Percentiles rank a stretch among this genome's conserved stretches.
phyloP scores from a whole-genome alignment of 345 rosid genomes.

The Sonneratia caseolaris region DNA sequence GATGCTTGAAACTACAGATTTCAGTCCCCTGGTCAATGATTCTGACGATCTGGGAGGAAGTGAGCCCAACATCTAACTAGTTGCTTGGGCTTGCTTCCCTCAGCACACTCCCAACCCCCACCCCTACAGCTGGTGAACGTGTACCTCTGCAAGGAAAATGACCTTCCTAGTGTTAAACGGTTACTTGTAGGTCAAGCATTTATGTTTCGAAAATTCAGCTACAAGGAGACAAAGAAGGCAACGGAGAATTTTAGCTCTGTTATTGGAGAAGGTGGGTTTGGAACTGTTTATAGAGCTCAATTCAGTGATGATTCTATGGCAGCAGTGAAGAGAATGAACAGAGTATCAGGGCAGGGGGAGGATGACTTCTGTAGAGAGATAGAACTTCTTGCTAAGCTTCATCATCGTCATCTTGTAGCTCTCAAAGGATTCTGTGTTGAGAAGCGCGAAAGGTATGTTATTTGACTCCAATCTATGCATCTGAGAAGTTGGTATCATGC shows the following conservation, averaged over 20 bases:
- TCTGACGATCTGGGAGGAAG: not conserved
- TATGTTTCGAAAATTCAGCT: constrained; percentile 66
- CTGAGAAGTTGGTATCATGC: not conserved
- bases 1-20: not conserved
- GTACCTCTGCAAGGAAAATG: not conserved
- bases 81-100: not conserved
- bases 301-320: constrained; percentile 54
- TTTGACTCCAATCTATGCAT: not conserved
- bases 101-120: no score
- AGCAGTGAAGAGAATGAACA: constrained; percentile 79
- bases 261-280: constrained; percentile 89
- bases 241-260: constrained; percentile 57
- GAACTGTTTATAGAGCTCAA: constrained; percentile 74
- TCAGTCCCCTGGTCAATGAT: not conserved
- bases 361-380: constrained; percentile 86
- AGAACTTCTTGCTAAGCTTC: constrained; percentile 89
- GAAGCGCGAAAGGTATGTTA: constrained; percentile 58
- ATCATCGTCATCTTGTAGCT: constrained; percentile 92
- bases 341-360: constrained; percentile 69
- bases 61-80: not conserved
- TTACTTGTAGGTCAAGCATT: constrained; percentile 43
- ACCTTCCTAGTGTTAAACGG: not conserved
- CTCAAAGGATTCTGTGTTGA: constrained; percentile 77
- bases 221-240: constrained; percentile 70
- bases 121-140: not conserved